These are phyloP conservation scores for Luvunga scandens DNA, from an alignment of 345 rosid genomes.

Conservation along the genomic window DNA sequence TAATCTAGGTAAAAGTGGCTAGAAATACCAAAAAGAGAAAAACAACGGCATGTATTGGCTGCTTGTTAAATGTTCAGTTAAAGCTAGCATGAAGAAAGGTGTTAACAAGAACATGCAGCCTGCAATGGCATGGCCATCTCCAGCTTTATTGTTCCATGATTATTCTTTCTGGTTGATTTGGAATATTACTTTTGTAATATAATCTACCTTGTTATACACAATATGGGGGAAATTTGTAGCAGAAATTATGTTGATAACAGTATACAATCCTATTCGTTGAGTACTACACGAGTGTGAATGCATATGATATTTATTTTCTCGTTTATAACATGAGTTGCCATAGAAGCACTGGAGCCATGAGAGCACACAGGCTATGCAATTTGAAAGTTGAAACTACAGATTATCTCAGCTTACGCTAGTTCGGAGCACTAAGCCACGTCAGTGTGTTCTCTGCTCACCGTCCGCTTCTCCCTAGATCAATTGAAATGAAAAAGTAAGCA, in stretches of 20 bases:
- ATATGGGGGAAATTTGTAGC: neutral
- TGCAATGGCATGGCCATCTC: neutral
- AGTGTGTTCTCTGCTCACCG: neutral
- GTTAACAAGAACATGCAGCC: neutral
- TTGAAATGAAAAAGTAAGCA: neutral
- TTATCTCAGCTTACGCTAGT: no score
- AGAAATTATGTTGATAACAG: neutral
- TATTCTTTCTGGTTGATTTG: neutral
- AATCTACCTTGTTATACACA: neutral
- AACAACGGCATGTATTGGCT: neutral
- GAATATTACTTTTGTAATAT: neutral
- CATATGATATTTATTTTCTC: neutral
- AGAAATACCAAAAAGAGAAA: neutral
- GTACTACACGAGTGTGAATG: neutral
- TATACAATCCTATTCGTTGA: neutral
- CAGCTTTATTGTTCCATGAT: neutral
- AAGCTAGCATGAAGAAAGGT: neutral
- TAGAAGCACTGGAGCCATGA: neutral
- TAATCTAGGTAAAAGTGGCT: slow-evolving; percentile 60
- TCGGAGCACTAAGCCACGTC: neutral
- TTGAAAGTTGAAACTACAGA: no score
- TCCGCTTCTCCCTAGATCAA: neutral
- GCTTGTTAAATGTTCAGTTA: neutral
- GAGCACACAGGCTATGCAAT: neutral
- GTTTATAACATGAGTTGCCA: neutral